Evolutionary conservation across 2,329 filamentous ascomycete genomes (phyloP).

Genomic region (Aspergillus sp.): DNA sequence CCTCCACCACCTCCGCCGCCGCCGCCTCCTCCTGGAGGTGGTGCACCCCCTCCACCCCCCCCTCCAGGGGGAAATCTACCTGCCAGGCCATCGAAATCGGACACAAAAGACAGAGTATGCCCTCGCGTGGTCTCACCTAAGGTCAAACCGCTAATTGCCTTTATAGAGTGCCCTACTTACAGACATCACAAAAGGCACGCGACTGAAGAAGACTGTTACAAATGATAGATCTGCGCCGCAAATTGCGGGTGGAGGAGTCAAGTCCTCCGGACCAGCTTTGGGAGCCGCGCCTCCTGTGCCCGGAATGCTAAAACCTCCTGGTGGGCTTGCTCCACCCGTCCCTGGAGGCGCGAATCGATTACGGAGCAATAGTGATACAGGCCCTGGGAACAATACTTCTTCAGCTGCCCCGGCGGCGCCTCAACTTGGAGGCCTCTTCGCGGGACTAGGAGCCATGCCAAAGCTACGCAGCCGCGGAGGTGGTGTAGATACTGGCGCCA

Average conservation of each 20-base stretch:
- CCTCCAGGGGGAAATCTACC: conserved; percentile 59
- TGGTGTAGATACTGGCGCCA: conserved; percentile 76
- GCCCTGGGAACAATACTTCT: conserved; percentile 49
- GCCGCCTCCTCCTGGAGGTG: conserved; percentile 63
- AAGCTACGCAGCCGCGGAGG: conserved; percentile 91
- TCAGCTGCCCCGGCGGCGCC: conserved; percentile 64
- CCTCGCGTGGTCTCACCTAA: neutral
- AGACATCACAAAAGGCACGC: conserved; percentile 82
- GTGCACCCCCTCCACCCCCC: conserved; percentile 68
- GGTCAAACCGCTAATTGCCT: conserved; percentile 22
- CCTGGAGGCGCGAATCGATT: conserved; percentile 65
- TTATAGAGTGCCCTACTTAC: conserved; percentile 78
- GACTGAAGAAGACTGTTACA: conserved; percentile 82
- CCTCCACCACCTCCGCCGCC: conserved; percentile 72
- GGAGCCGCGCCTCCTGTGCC: conserved; percentile 56
- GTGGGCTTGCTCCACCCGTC: conserved; percentile 60
- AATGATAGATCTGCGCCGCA: conserved; percentile 89
- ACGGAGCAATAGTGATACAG: conserved; percentile 79
- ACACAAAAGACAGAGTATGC: conserved; percentile 67
- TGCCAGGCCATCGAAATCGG: conserved; percentile 59
- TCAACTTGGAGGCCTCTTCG: conserved; percentile 86
- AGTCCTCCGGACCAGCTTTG: conserved; percentile 81
- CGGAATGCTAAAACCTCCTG: conserved; percentile 29
- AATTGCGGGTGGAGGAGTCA: conserved; percentile 61
- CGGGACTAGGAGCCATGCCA: conserved; percentile 77